phyloP scores from a whole-genome alignment of 345 rosid genomes.

The Murraya paniculata region DNA sequence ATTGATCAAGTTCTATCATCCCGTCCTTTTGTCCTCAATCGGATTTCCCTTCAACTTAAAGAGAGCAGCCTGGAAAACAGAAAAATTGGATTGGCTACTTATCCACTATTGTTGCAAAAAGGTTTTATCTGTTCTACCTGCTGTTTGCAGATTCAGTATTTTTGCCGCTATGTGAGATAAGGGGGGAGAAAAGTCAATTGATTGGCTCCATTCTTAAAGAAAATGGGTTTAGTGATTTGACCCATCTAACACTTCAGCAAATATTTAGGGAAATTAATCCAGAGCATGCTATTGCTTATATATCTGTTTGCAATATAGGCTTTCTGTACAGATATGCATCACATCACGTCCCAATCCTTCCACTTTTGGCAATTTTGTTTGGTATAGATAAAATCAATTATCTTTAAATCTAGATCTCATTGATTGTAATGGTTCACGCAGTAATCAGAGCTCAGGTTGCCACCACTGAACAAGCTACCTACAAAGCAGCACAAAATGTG shows the following conservation, averaged over 20 bases:
- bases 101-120: too few species aligned
- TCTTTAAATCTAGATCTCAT: background rate
- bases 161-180: too few species aligned
- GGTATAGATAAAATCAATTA: background rate
- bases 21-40: too few species aligned
- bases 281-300: background rate
- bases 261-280: background rate
- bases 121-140: too few species aligned
- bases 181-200: too few species aligned
- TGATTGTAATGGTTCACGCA: conserved; percentile 12
- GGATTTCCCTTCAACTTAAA: too few species aligned
- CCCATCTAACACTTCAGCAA: background rate
- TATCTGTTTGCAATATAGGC: background rate
- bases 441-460: conserved; percentile 77
- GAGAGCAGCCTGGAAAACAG: too few species aligned
- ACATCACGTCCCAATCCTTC: background rate
- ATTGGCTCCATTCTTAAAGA: too few species aligned
- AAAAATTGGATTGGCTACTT: too few species aligned
- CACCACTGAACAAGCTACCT: conserved; percentile 44
- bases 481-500: conserved; percentile 42
- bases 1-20: too few species aligned
- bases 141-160: too few species aligned
- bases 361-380: background rate
- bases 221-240: too few species aligned
- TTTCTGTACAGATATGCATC: background rate